phyloP scores from a whole-genome alignment of 495 filamentous ascomycete species.

The Neurospora sp. region DNA sequence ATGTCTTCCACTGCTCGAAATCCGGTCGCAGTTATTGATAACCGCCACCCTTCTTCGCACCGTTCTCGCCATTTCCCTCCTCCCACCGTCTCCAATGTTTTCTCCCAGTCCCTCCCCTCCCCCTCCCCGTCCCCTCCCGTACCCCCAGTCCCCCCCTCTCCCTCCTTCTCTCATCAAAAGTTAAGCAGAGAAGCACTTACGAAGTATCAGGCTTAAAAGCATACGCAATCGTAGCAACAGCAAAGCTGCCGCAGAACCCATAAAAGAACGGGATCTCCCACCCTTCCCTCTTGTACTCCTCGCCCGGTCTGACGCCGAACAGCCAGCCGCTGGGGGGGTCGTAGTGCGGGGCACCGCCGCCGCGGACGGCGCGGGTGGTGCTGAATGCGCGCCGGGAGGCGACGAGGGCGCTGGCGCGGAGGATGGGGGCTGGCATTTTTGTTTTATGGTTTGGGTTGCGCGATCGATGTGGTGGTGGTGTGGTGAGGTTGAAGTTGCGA shows the following conservation, averaged over 20 bases:
- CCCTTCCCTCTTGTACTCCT: constrained; percentile 91
- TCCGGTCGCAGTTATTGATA: too few relatives aligned
- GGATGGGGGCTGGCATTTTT: not conserved
- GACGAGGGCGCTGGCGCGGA: constrained; percentile 5
- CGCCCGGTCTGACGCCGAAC: constrained; percentile 80
- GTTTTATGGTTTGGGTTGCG: not conserved
- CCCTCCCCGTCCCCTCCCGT: too few relatives aligned
- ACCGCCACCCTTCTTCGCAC: too few relatives aligned
- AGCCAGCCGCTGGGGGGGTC: constrained; percentile 89
- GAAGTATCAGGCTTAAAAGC: constrained; percentile 97
- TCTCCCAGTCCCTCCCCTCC: too few relatives aligned
- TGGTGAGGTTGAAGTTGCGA: too few relatives aligned
- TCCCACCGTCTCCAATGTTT: too few relatives aligned
- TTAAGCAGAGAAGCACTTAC: constrained; percentile 41
- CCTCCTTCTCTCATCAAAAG: too few relatives aligned
- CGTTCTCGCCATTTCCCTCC: too few relatives aligned
- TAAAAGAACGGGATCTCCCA: constrained; percentile 88
- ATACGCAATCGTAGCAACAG: constrained; percentile 69
- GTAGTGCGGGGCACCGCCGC: constrained; percentile 65
- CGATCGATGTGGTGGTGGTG: too few relatives aligned
- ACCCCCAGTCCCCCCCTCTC: too few relatives aligned
- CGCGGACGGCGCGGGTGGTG: constrained; percentile 22
- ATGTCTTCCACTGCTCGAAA: too few relatives aligned
- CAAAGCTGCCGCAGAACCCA: constrained; percentile 79
- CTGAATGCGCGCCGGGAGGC: constrained; percentile 21